A percentile compares a stretch with the other conserved stretches of the same genome.
These are phyloP conservation scores for Cephalotrichum gorgonifer DNA, from an alignment of 2,329 filamentous ascomycete species.

Conservation along the genomic window DNA sequence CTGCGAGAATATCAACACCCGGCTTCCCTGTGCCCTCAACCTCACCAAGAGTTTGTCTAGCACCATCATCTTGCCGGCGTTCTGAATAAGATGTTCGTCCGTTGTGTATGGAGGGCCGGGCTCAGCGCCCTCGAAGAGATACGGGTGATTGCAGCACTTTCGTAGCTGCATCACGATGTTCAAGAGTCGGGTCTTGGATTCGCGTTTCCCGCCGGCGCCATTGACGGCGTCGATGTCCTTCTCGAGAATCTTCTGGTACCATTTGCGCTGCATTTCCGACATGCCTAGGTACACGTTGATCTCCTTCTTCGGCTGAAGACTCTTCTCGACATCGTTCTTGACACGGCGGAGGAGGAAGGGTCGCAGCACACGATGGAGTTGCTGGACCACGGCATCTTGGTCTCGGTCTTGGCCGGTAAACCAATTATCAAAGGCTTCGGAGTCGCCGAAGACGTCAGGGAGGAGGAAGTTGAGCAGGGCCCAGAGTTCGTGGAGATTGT, in stretches of 20 bases:
- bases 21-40: slow-evolving; percentile 76
- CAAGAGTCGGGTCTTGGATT: slow-evolving; percentile 91
- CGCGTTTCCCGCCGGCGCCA: slow-evolving; percentile 87
- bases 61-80: slow-evolving; percentile 95
- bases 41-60: slow-evolving; percentile 83
- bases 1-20: slow-evolving; percentile 98
- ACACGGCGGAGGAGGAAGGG: slow-evolving; percentile 93
- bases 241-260: slow-evolving; percentile 98
- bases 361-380: slow-evolving; percentile 83
- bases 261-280: slow-evolving; percentile 98
- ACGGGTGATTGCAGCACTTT: slow-evolving; percentile 98
- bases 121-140: slow-evolving; percentile 94
- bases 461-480: slow-evolving; percentile 92
- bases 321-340: slow-evolving; percentile 97
- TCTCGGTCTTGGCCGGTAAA: slow-evolving; percentile 85
- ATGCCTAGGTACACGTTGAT: slow-evolving; percentile 95
- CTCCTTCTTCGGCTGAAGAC: slow-evolving; percentile 92
- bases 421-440: slow-evolving; percentile 96
- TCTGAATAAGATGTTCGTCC: slow-evolving; percentile 88
- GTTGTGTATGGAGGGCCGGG: slow-evolving; percentile 96
- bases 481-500: slow-evolving; percentile 97
- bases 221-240: slow-evolving; percentile 99
- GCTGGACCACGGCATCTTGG: slow-evolving; percentile 90
- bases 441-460: slow-evolving; percentile 96
- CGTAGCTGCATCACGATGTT: slow-evolving; percentile 99